A percentile compares a stretch with the other conserved stretches of the same genome.
These are phyloP conservation scores for Didymella sp. DNA, from an alignment of 2,329 filamentous ascomycete species.

Conservation along the genomic window DNA sequence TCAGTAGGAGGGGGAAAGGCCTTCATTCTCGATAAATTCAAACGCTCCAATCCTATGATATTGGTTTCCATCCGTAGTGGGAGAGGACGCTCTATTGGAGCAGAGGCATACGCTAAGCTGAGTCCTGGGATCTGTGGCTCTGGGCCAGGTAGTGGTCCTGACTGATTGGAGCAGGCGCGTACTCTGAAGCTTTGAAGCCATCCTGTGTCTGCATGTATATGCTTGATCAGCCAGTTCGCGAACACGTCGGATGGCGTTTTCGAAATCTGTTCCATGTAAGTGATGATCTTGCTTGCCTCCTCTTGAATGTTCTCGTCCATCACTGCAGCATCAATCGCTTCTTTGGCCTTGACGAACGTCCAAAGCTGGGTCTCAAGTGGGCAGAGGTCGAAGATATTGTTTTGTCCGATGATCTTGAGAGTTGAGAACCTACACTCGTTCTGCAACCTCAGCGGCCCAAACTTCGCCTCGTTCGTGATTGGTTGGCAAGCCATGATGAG, in stretches of 20 bases:
- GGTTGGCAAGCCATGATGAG: constrained; percentile 34
- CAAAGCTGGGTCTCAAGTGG: constrained; percentile 32
- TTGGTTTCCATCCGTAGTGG: constrained; percentile 2
- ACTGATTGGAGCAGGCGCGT: constrained; percentile 1
- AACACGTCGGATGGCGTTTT: constrained; percentile 32
- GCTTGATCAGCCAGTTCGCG: constrained; percentile 34
- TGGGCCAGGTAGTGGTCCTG: not conserved
- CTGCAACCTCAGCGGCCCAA: constrained; percentile 28
- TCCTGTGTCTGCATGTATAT: constrained; percentile 9
- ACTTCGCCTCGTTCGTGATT: constrained; percentile 27
- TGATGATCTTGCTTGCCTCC: constrained; percentile 33
- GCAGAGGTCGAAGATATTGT: constrained; percentile 34
- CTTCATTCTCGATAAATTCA: not conserved
- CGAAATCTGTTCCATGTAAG: constrained; percentile 30
- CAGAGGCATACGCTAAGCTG: not conserved
- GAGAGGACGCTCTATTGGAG: constrained; percentile 6
- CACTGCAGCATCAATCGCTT: not conserved
- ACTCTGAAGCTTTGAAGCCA: constrained; percentile 15
- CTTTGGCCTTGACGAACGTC: constrained; percentile 22
- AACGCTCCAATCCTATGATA: not conserved
- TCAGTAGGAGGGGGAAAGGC: not conserved
- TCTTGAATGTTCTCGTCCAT: constrained; percentile 27
- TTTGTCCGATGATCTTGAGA: constrained; percentile 12
- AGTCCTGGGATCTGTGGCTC: not conserved
- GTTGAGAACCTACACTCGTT: constrained; percentile 19